phyloP scores from a whole-genome alignment of 2,329 filamentous ascomycete species.

The Aspergillus latus region DNA sequence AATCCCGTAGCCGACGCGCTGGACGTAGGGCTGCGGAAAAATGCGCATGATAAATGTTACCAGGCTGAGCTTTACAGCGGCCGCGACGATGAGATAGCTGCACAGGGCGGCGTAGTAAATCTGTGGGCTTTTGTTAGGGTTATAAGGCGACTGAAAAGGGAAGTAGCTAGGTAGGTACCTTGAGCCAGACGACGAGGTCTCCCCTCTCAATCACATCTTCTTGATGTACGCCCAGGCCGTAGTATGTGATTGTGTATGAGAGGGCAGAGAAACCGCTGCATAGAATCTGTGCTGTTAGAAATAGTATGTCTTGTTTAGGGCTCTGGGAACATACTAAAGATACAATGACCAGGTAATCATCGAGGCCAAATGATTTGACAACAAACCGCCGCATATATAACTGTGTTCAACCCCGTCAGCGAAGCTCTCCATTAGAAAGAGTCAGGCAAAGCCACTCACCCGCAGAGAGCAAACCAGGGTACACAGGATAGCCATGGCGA shows the following conservation, averaged over 20 bases:
- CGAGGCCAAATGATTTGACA: conserved; percentile 15
- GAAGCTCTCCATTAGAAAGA: neutral
- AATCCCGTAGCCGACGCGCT: neutral
- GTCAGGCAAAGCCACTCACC: neutral
- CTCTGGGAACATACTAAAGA: conserved; percentile 7
- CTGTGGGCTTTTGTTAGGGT: neutral
- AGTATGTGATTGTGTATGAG: neutral
- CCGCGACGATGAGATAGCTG: neutral
- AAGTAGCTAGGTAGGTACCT: neutral
- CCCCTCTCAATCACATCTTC: neutral
- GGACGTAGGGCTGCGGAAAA: neutral
- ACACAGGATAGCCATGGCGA: neutral
- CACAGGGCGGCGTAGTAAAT: neutral
- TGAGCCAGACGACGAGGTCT: neutral
- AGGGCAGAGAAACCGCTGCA: neutral
- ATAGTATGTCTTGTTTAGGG: neutral
- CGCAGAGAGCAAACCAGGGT: neutral
- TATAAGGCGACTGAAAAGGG: too few species aligned
- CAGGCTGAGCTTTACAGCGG: neutral
- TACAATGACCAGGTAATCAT: conserved; percentile 20
- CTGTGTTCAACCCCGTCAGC: conserved; percentile 1
- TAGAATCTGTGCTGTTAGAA: neutral
- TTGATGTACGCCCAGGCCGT: neutral
- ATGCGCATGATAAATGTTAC: neutral
- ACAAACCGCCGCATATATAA: conserved; percentile 21